Evolutionary conservation across 768 basidiomycete genomes (phyloP), one percentile per base, ranked within the genome.

Genomic region (Rhodosporidiobolus sp.): DNA sequence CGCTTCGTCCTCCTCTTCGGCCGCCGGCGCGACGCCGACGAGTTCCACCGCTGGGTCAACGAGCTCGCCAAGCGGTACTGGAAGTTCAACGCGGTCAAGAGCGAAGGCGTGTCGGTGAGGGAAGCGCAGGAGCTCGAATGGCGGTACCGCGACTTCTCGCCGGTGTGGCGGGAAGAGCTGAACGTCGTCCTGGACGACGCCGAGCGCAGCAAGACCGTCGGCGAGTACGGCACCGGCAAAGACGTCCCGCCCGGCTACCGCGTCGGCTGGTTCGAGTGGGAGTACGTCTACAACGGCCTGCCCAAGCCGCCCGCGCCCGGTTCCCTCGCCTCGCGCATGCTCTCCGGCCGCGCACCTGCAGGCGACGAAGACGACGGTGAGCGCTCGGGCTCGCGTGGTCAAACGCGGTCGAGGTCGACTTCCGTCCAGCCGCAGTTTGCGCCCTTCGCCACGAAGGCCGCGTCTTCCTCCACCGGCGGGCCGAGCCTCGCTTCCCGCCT

Each of bases 91-190:
- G n/a, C 19, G 16, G 2, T 30, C 17, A 1, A 16, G 26, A 14
- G 6, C 6, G 26, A 14, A 16, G n/a, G n/a, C 16, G 1, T 45
- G 8, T 0, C 26, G 9, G 4, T 24, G 19, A 24, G 8, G 8
- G 63, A 64, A 2, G 52, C 26, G 8, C 26, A 53, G n/a, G 26
- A 7, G 0, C 20, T 43, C 28, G 20, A 16, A 11, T 64, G 63
- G 63, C 35, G 35, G 1, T 45, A 22, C n/a, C 2, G 17, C 35
- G 52, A 64, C 63, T 45, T 64, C 20, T 19, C 52, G 17, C 63
- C 63, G 17, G 16, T 6, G 22, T 64, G 35, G 38, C 52, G 63
- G 2, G n/a, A 34, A 10, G n/a, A 45, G 20, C 26, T 43, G 8
- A 26, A 35, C 17, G 2, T 54, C 38, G n/a, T 54, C 38, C 35